Conservation (phyloP, 306 rosid genomes). For the Malus fusca region DNA sequence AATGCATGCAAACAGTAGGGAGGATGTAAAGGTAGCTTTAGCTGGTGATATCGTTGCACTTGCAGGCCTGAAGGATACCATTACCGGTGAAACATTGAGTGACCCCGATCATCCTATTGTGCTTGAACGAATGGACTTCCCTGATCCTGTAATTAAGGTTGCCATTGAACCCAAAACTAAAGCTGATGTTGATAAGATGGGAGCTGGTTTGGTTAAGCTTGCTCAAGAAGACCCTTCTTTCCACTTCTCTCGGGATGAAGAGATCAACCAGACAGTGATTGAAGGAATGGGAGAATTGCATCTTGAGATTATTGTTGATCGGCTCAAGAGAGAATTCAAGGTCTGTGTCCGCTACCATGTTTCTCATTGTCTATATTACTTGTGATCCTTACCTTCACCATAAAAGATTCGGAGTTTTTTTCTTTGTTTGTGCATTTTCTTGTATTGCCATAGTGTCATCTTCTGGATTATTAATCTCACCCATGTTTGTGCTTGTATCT, state of each 20-base stretch:
- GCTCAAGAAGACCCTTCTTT: constrained; percentile 99
- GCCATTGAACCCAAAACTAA: constrained; percentile 99
- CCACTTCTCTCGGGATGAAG: constrained; percentile 95
- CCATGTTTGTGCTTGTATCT: neutral
- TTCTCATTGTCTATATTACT: neutral
- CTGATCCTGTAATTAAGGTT: constrained; percentile 96
- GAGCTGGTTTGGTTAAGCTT: constrained; percentile 77
- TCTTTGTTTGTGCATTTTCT: neutral
- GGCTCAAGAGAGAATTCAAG: constrained; percentile 94
- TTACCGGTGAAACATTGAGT: constrained; percentile 87
- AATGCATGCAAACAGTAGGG: constrained; percentile 97
- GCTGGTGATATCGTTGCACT: constrained; percentile 89
- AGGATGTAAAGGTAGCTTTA: constrained; percentile 86
- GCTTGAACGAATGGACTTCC: constrained; percentile 98
- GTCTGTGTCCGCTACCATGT: constrained; percentile 28
- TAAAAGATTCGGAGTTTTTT: too few relatives aligned
- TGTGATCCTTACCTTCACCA: neutral
- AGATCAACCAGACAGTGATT: constrained; percentile 92
- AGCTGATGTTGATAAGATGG: constrained; percentile 95
- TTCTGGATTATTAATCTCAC: neutral
- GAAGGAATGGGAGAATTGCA: constrained; percentile 99
- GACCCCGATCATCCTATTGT: constrained; percentile 66
- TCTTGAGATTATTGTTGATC: constrained; percentile 94
- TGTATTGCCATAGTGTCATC: neutral
- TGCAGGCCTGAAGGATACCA: constrained; percentile 88